phyloP scores from a whole-genome alignment of 2,329 filamentous ascomycete species.

The Orbilia quercus region DNA sequence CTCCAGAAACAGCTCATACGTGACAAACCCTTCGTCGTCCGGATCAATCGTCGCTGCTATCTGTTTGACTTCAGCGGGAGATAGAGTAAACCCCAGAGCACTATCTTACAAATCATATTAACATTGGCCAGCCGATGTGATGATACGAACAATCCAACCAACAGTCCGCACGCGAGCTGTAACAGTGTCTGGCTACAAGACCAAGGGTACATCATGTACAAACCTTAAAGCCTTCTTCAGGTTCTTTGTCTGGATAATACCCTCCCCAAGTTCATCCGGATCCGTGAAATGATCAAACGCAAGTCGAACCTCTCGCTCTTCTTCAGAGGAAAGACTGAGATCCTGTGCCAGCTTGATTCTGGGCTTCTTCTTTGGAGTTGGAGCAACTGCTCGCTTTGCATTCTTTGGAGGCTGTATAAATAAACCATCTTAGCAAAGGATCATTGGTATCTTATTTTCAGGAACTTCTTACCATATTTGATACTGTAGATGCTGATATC shows the following conservation, averaged over 20 bases:
- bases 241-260: conserved; percentile 75
- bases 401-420: conserved; percentile 33
- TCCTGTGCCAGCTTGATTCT: conserved; percentile 52
- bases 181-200: conserved; percentile 4
- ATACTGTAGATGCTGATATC: no score
- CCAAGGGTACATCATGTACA: conserved; percentile 21
- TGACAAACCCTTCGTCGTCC: conserved; percentile 78
- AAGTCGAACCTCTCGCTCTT: conserved; percentile 43
- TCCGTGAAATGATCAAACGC: conserved; percentile 50
- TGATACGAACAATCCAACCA: neutral
- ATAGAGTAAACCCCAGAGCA: conserved; percentile 81
- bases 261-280: conserved; percentile 71
- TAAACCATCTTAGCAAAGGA: neutral
- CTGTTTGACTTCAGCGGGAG: conserved; percentile 75
- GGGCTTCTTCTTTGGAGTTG: conserved; percentile 40
- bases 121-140: neutral
- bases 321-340: conserved; percentile 43
- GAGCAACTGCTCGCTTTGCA: conserved; percentile 27
- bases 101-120: conserved; percentile 64
- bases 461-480: conserved; percentile 13
- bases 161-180: conserved; percentile 2
- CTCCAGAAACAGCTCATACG: conserved; percentile 84
- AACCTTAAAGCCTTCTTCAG: conserved; percentile 80
- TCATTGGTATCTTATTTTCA: neutral
- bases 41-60: conserved; percentile 87